Base-by-base conservation (phyloP, 352 stramenopile genomes). In the Phytophthora pistaciae region DNA sequence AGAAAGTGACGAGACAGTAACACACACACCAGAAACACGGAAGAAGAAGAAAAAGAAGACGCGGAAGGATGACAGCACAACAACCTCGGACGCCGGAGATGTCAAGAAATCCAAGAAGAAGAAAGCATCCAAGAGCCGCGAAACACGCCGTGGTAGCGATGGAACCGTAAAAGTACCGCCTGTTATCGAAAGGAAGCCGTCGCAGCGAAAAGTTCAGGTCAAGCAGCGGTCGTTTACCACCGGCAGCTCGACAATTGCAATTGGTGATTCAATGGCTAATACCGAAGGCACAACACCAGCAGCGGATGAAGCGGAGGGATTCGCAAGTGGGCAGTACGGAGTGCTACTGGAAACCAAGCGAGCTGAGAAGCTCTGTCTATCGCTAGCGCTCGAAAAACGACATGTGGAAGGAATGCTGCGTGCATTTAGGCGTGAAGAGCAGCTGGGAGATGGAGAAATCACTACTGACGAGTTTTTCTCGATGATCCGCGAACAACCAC, bases 401-500 rank as follows among this genome's bases (percentile, higher is more conserved):
- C 68, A 92, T 25, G 63, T 92, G 18, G 62, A 66, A 2, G 56
- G 66, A 48, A 67, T 92, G 23, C 56, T 60, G 3, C 63, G 64
- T 10, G 55, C 85, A 6, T 92, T 91, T 57, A 56, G 62, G 25
- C 62, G 38, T 25, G 81, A 92, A 64, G 83, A 92, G 33, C 61
- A 80, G 36, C 74, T 82, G 36, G 70, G 72, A 6, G 83, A 70
- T 10, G 76, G 72, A 8, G 72, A 84, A 62, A 90, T 92, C 65
- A 92, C 83, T 0, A 78, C 73, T 3, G 75, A 81, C 13, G 85
- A 93, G 61, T 93, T 93, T 66, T 87, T 90, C 60, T 58, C 71
- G 0, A 68, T 87, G 49, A 75, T 93, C 38, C 40, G 69, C 18
- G 83, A 91, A 55, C 79, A 91, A 56, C 86, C 83, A 29, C 83